phyloP scores from a whole-genome alignment of 768 basidiomycete species.

The Russula virescens region DNA sequence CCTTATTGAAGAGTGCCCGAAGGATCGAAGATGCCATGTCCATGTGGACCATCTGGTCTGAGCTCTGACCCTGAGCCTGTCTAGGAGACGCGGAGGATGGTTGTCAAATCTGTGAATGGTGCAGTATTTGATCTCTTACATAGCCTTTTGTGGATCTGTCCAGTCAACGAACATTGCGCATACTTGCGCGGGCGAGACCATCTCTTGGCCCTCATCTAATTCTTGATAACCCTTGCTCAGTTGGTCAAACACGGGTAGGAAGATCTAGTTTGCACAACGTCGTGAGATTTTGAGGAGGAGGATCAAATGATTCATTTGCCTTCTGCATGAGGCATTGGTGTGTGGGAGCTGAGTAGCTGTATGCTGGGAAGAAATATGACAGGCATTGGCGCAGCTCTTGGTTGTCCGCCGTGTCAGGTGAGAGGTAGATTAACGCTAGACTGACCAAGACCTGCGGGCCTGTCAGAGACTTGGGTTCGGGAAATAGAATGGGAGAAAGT shows the following conservation, averaged over 20 bases:
- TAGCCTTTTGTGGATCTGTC: constrained; percentile 76
- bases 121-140: constrained; percentile 37
- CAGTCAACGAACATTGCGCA: constrained; percentile 80
- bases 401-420: constrained; percentile 74
- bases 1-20: constrained; percentile 42
- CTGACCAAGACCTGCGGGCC: constrained; percentile 40
- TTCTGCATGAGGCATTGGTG: constrained; percentile 73
- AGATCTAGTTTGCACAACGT: constrained; percentile 43
- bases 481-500: neutral
- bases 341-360: constrained; percentile 68
- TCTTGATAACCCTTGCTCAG: constrained; percentile 54
- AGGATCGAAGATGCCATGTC: constrained; percentile 52
- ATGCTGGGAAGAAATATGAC: constrained; percentile 80
- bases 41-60: constrained; percentile 44
- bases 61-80: constrained; percentile 36
- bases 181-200: constrained; percentile 68
- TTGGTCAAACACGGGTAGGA: constrained; percentile 60
- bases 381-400: constrained; percentile 82
- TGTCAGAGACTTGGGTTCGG: neutral
- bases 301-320: constrained; percentile 38
- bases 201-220: constrained; percentile 65
- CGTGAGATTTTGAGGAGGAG: neutral
- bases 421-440: constrained; percentile 61
- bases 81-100: constrained; percentile 28
- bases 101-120: neutral